phyloP scores from a whole-genome alignment of 2,329 filamentous ascomycete genomes.

The Uncinocarpus reesii region DNA sequence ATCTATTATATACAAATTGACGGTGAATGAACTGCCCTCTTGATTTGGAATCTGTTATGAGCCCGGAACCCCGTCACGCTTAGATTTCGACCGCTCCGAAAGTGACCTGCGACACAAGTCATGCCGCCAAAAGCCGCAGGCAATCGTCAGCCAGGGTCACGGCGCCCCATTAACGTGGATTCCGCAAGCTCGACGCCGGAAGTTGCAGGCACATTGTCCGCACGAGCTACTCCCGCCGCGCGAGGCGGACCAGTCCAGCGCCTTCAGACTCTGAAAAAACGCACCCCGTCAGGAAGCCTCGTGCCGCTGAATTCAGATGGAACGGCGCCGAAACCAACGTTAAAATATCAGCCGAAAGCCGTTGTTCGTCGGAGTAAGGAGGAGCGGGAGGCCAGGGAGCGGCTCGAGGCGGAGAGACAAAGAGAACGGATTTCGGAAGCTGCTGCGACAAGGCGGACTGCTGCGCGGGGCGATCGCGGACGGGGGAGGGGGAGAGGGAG shows the following conservation, averaged over 20 bases:
- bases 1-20: too few species aligned
- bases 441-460: slow-evolving; percentile 21
- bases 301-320: slow-evolving; percentile 23
- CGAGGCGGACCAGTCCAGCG: slow-evolving; percentile 29
- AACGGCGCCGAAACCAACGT: slow-evolving; percentile 28
- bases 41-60: too few species aligned
- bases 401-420: slow-evolving; percentile 33
- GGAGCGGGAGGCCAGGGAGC: slow-evolving; percentile 37
- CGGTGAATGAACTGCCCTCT: too few species aligned
- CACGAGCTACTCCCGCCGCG: slow-evolving; percentile 7
- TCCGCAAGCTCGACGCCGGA: slow-evolving; percentile 8
- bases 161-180: slow-evolving; percentile 5
- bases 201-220: not conserved
- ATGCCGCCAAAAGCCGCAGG: too few species aligned
- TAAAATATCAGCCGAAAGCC: slow-evolving; percentile 37
- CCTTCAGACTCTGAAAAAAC: slow-evolving; percentile 35
- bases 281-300: slow-evolving; percentile 31
- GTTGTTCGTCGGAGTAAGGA: slow-evolving; percentile 36
- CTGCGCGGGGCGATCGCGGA: slow-evolving; percentile 11
- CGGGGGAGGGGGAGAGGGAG: slow-evolving; percentile 25
- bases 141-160: slow-evolving; percentile 4
- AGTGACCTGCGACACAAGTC: too few species aligned
- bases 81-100: too few species aligned
- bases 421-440: slow-evolving; percentile 33
- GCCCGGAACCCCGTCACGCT: too few species aligned